Evolutionary conservation across 1,284 basidiomycete genomes (phyloP).

Genomic region (Malassezia equina): DNA sequence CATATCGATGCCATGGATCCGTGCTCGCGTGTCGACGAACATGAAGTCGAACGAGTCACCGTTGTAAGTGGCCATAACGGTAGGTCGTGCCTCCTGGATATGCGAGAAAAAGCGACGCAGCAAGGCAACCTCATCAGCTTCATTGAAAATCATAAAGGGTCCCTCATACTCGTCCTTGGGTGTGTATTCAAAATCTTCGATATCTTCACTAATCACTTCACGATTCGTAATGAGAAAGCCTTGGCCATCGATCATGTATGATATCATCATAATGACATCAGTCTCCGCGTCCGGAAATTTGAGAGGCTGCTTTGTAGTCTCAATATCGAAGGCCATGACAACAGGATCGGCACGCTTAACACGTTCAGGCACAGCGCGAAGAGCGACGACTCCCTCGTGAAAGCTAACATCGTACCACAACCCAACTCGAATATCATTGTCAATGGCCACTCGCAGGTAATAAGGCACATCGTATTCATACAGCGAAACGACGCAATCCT

Average conservation of each 20-base stretch:
- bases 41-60: slow-evolving; percentile 99
- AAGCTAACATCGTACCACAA: slow-evolving; percentile 86
- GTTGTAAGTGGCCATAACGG: slow-evolving; percentile 97
- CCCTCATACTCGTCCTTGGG: slow-evolving; percentile 97
- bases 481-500: slow-evolving; percentile 83
- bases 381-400: slow-evolving; percentile 66
- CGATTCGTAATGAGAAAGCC: slow-evolving; percentile 96
- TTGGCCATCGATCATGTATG: slow-evolving; percentile 92
- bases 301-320: slow-evolving; percentile 93
- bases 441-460: slow-evolving; percentile 94
- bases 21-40: slow-evolving; percentile 80
- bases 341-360: slow-evolving; percentile 98
- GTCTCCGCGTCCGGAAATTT: slow-evolving; percentile 94
- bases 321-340: slow-evolving; percentile 98
- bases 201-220: slow-evolving; percentile 93
- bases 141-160: slow-evolving; percentile 92
- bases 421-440: slow-evolving; percentile 93
- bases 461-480: slow-evolving; percentile 96
- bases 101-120: slow-evolving; percentile 80
- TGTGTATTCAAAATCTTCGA: slow-evolving; percentile 97
- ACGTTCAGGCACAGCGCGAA: slow-evolving; percentile 65
- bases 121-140: slow-evolving; percentile 66
- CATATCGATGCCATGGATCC: slow-evolving; percentile 88
- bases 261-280: slow-evolving; percentile 99
- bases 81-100: slow-evolving; percentile 82